Percentiles rank a stretch among this genome's conserved stretches.
These are phyloP conservation scores for Phaffia rhodozyma DNA, from an alignment of 1,284 basidiomycete genomes.

Conservation along the genomic window DNA sequence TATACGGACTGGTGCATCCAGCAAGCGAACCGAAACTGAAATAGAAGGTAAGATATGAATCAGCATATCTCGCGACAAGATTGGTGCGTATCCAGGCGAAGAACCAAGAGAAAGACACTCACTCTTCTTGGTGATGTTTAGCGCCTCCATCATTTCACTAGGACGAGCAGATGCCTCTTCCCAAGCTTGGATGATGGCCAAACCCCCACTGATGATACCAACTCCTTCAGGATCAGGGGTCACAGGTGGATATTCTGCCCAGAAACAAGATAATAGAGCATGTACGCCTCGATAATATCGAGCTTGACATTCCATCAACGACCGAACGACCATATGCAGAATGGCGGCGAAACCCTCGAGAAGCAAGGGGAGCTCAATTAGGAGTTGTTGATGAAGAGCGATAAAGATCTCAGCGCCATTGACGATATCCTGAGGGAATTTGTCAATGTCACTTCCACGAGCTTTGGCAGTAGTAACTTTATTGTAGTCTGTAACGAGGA, in stretches of 20 bases:
- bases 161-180: constrained; percentile 10
- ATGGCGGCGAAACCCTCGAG: constrained; percentile 32
- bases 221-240: constrained; percentile 1
- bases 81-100: not conserved
- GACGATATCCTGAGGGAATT: constrained; percentile 25
- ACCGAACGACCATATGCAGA: constrained; percentile 28
- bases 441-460: constrained; percentile 1
- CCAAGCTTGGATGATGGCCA: constrained; percentile 15
- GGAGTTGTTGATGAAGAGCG: constrained; percentile 35
- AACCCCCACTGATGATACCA: not conserved
- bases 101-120: not conserved
- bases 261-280: constrained; percentile 23
- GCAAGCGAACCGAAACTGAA: constrained; percentile 12
- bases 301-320: constrained; percentile 30
- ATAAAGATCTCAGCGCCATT: constrained; percentile 33
- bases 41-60: not conserved
- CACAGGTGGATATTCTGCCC: constrained; percentile 16
- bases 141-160: constrained; percentile 10
- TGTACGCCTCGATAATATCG: constrained; percentile 25
- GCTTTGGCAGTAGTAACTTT: constrained; percentile 24
- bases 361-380: constrained; percentile 34
- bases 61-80: not conserved
- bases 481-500: constrained; percentile 26
- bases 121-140: constrained; percentile 16
- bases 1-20: constrained; percentile 5